Evolutionary conservation across 192 early-diverging fungal species (phyloP).

Genomic region (Helicostylum pulchrum): DNA sequence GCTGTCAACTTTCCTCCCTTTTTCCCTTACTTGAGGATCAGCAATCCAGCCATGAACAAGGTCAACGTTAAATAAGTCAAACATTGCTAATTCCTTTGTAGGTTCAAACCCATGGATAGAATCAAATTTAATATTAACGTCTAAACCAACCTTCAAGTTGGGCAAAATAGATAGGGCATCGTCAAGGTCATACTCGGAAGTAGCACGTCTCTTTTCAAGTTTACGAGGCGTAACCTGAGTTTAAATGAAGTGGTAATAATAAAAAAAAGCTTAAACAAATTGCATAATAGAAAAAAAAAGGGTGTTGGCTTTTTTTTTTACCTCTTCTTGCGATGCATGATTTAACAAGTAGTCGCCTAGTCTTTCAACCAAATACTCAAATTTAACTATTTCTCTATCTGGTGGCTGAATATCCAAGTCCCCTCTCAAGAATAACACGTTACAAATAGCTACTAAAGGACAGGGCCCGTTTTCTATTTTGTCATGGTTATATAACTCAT

Average conservation of each 20-base stretch:
- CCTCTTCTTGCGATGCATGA: constrained; percentile 19
- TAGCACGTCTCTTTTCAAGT: constrained; percentile 5
- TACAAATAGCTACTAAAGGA: constrained; percentile 81
- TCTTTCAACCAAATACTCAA: constrained; percentile 64
- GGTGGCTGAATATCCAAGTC: constrained; percentile 56
- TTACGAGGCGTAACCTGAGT: not conserved
- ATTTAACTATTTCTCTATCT: constrained; percentile 53
- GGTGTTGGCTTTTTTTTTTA: not conserved
- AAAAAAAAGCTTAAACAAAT: no score
- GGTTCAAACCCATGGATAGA: constrained; percentile 74
- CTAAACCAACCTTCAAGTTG: constrained; percentile 58
- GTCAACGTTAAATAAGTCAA: constrained; percentile 74
- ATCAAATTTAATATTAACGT: constrained; percentile 85
- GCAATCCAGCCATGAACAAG: constrained; percentile 92
- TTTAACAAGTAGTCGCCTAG: constrained; percentile 75
- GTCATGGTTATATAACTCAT: not conserved
- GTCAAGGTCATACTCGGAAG: constrained; percentile 48
- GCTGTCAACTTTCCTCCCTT: not conserved
- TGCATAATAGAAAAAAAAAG: not conserved
- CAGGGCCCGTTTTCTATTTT: constrained; percentile 83
- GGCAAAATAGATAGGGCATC: constrained; percentile 58
- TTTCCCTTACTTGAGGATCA: constrained; percentile 49
- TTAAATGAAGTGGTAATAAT: no score
- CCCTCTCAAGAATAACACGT: constrained; percentile 75
- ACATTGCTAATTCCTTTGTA: constrained; percentile 61